A percentile compares a stretch with the other conserved stretches of the same genome.
Evolutionary conservation across 1,284 basidiomycete species (phyloP).

Genomic region (Pholiota adiposa): DNA sequence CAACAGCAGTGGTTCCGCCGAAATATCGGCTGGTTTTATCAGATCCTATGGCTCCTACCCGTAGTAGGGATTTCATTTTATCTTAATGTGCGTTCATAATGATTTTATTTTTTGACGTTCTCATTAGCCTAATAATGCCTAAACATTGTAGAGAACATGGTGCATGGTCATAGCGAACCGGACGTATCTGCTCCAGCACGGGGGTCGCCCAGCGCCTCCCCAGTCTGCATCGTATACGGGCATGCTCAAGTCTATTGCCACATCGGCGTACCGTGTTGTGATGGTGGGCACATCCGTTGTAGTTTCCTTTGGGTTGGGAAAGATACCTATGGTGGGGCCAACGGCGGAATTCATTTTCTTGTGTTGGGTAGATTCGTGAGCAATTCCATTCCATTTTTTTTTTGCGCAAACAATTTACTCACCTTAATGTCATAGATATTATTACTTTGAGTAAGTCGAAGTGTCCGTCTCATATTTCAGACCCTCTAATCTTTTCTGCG

Average conservation of each 20-base stretch:
- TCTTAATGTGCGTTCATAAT: constrained; percentile 57
- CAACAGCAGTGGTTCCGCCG: constrained; percentile 69
- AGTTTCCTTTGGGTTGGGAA: constrained; percentile 65
- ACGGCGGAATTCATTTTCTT: constrained; percentile 68
- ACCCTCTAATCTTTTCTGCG: constrained; percentile 2
- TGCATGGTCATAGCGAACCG: constrained; percentile 74
- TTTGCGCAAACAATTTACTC: not conserved
- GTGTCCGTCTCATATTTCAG: not conserved
- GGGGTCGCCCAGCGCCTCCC: constrained; percentile 51
- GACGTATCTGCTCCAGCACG: constrained; percentile 68
- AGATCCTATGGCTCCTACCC: constrained; percentile 75
- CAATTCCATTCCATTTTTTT: constrained; percentile 25
- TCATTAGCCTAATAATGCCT: not conserved
- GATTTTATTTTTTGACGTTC: not conserved
- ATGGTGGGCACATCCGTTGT: constrained; percentile 80
- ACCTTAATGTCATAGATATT: constrained; percentile 57
- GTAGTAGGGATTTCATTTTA: constrained; percentile 74
- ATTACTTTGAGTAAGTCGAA: constrained; percentile 80
- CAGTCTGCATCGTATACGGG: constrained; percentile 66
- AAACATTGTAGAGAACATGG: constrained; percentile 66
- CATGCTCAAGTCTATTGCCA: constrained; percentile 72
- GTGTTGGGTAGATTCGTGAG: constrained; percentile 85
- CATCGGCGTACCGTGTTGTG: constrained; percentile 76
- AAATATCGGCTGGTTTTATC: constrained; percentile 77
- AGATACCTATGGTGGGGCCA: constrained; percentile 68